Evolutionary conservation across 306 rosid genomes (phyloP).

Genomic region (Heteromeles arbutifolia): DNA sequence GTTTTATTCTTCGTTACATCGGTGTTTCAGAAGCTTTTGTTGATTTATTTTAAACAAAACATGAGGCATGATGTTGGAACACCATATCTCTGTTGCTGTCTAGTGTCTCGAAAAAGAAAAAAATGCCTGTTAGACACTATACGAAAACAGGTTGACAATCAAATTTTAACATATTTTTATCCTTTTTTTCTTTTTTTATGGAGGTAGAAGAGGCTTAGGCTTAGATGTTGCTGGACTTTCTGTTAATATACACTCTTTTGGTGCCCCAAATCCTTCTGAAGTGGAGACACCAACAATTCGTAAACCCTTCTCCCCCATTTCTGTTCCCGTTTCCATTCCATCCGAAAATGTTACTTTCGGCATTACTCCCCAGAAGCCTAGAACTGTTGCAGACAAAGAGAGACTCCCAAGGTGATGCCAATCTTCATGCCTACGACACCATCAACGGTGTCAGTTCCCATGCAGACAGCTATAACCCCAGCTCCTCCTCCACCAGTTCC

Average conservation of each 20-base stretch:
- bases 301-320: conserved; percentile 66
- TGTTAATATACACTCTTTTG: conserved; percentile 42
- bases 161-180: neutral
- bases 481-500: conserved; percentile 35
- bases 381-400: conserved; percentile 40
- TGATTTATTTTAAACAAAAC: neutral
- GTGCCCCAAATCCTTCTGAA: conserved; percentile 33
- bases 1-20: neutral
- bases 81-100: neutral
- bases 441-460: conserved; percentile 48
- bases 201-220: conserved; percentile 56
- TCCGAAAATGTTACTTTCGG: conserved; percentile 28
- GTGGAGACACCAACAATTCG: conserved; percentile 51
- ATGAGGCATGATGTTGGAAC: conserved; percentile 1
- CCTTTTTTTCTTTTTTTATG: conserved; percentile 3
- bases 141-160: neutral
- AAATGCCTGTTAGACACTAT: neutral
- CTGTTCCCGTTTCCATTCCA: conserved; percentile 43
- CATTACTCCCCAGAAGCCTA: conserved; percentile 44
- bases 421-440: conserved; percentile 45
- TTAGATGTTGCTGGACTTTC: conserved; percentile 48
- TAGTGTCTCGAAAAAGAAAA: neutral
- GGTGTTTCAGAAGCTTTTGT: neutral
- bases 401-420: conserved; percentile 52
- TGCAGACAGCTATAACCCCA: conserved; percentile 62